Evolutionary conservation across 2,329 filamentous ascomycete species (phyloP).

Genomic region (Penicillium brevicompactum): DNA sequence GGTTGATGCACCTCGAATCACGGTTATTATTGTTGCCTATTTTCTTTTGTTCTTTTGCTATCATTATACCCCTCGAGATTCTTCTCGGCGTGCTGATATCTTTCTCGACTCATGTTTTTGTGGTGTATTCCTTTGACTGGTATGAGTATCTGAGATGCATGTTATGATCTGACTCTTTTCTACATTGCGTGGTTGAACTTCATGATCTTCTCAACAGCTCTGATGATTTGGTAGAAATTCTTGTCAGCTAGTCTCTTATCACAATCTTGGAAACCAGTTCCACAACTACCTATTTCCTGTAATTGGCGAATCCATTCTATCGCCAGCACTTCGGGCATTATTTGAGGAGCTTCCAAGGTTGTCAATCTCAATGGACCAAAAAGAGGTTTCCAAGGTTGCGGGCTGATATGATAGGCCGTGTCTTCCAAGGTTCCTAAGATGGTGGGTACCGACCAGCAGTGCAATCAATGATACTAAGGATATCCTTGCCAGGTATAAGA

Average conservation of each 20-base stretch:
- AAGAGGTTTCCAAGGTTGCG: no score
- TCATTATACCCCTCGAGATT: conserved; percentile 20
- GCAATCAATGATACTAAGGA: no score
- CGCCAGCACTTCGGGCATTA: no score
- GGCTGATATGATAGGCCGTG: no score
- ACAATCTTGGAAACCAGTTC: no score
- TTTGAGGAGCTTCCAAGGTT: no score
- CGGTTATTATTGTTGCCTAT: not conserved
- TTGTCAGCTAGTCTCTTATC: not conserved
- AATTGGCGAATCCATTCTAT: no score
- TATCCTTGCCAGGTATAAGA: no score
- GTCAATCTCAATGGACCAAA: no score
- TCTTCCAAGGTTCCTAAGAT: no score
- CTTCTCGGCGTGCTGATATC: conserved; percentile 6
- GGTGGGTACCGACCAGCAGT: no score
- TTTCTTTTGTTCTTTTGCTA: conserved; percentile 5
- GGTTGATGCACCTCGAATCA: not conserved
- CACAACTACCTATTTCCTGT: no score
- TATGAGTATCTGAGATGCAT: not conserved
- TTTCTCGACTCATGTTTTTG: not conserved
- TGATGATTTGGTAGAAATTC: not conserved
- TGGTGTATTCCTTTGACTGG: not conserved
- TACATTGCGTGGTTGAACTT: not conserved
- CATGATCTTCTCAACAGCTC: not conserved
- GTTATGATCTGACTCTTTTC: not conserved